Conservation (phyloP, 345 rosid genomes). For the Aquilaria malaccensis region DNA sequence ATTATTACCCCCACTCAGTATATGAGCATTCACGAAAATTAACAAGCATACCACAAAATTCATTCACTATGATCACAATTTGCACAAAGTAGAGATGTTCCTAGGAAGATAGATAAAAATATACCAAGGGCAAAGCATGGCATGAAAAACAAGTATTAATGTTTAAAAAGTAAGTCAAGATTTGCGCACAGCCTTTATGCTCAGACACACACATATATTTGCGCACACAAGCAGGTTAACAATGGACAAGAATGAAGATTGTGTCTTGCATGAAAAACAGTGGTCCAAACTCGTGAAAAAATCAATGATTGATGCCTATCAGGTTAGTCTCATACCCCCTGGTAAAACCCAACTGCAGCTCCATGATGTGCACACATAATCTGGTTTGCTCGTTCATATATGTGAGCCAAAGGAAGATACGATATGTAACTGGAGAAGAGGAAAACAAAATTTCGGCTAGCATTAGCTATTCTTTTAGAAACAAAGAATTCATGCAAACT, state of each 20-base stretch:
- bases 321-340: slow-evolving; percentile 63
- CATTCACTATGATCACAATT: too few relatives aligned
- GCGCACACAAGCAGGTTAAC: neutral
- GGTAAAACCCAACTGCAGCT: slow-evolving; percentile 93
- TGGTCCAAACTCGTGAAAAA: too few relatives aligned
- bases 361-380: slow-evolving; percentile 53
- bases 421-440: slow-evolving; percentile 63
- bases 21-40: too few relatives aligned
- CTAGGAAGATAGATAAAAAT: too few relatives aligned
- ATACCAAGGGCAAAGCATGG: too few relatives aligned
- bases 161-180: too few relatives aligned
- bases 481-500: slow-evolving; percentile 9
- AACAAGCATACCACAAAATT: too few relatives aligned
- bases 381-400: slow-evolving; percentile 82
- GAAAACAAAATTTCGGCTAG: slow-evolving; percentile 14
- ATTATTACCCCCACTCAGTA: too few relatives aligned
- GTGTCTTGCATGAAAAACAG: neutral
- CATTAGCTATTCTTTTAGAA: slow-evolving; percentile 1
- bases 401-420: slow-evolving; percentile 96
- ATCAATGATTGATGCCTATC: neutral
- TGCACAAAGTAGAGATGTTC: too few relatives aligned
- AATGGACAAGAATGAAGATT: neutral
- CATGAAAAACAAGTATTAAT: too few relatives aligned
- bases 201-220: too few relatives aligned
- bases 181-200: too few relatives aligned